Conservation (phyloP, 2,329 filamentous ascomycete species). For the Aspergillus alliaceus region DNA sequence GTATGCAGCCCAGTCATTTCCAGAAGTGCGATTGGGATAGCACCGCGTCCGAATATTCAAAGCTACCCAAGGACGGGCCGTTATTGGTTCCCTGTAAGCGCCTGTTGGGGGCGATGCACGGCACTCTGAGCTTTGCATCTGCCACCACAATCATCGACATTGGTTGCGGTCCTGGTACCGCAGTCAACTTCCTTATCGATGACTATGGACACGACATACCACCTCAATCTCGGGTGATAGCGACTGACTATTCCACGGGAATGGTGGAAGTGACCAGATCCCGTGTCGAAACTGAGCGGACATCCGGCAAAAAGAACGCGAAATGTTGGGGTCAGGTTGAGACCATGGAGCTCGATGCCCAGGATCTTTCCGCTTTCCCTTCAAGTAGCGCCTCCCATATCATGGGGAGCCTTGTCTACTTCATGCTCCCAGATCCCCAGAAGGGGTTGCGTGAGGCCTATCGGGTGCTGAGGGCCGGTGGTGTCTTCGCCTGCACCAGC, state of each 20-base stretch:
- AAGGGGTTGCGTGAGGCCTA: background rate
- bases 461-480: background rate
- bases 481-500: background rate
- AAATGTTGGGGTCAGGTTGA: background rate
- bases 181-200: background rate
- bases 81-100: background rate
- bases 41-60: background rate
- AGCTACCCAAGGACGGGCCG: background rate
- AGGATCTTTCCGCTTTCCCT: background rate
- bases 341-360: background rate
- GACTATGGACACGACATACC: background rate
- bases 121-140: background rate
- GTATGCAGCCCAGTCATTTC: background rate
- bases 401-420: background rate
- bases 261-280: background rate
- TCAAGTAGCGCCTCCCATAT: background rate
- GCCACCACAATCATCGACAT: background rate
- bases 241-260: background rate
- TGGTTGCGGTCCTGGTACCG: background rate
- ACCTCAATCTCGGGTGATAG: background rate
- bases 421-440: background rate
- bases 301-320: background rate
- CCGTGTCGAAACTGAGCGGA: background rate
- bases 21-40: background rate
- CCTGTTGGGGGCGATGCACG: background rate